Evolutionary conservation across 106 monocot species (phyloP), one percentile per base, ranked within the genome.

Genomic region (Acorus gramineus): DNA sequence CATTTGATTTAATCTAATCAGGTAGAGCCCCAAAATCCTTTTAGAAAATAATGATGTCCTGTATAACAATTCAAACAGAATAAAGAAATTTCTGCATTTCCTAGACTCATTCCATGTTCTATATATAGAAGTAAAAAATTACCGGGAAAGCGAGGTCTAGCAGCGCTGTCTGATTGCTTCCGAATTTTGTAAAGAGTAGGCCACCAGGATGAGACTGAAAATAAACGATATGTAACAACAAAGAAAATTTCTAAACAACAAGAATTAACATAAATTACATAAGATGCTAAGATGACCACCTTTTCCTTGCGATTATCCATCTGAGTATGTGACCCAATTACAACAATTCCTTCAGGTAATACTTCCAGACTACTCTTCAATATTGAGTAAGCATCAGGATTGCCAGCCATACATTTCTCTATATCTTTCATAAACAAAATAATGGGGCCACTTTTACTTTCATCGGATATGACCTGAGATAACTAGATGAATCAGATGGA

Each of bases 91-190:
- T 28, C 28, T 28, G 28, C 28, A 28, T 28, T 28, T 28, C 28
- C 28, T 28, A 28, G 28, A 1, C 28, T 28, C 28, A 28, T 28
- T 14, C 78, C 78, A 73, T 78, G 57, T 42, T 63, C 54, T 57
- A 28, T 28, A 68, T 2, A 6, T 48, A 14, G 13, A 47, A 10
- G 14, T 2, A 3, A 28, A 28, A 28, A 28, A 28, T 28, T 90
- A 96, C 96, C 73, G 96, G 96, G 63, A 96, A 87, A 68, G 96
- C 82, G 75, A 99, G 84, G 71, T 99, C 98, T 52, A 99, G 82
- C 44, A 99, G 75, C 49, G 98, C 83, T 56, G 90, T 90, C 63
- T 99, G 98, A 78, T 79, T 99, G 74, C 88, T 92, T 63, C 92
- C 88, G 68, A 99, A 92, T 71, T 99, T 99, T 55, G 98, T 92